phyloP scores from a whole-genome alignment of 345 rosid species.

The Brassica rapa region DNA sequence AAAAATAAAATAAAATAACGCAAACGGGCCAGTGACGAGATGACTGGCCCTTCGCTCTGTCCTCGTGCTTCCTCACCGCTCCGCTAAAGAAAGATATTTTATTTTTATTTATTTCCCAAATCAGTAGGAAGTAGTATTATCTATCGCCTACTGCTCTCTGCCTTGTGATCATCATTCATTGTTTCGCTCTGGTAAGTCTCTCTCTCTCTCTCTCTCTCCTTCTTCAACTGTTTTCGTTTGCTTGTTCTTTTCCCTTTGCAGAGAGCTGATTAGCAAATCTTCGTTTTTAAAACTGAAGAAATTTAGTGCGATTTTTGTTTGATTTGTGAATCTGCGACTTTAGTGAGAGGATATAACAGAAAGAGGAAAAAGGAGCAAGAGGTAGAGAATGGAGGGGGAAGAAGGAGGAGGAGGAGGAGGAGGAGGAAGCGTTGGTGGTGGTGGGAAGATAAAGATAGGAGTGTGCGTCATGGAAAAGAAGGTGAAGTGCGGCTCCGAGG shows the following conservation, averaged over 20 bases:
- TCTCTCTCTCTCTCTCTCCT: background rate
- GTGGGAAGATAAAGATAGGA: conserved; percentile 58
- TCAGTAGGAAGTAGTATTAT: conserved; percentile 9
- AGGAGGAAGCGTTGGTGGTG: conserved; percentile 17
- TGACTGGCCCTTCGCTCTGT: conserved; percentile 10
- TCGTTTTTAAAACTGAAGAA: background rate
- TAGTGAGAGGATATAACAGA: background rate
- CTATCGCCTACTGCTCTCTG: conserved; percentile 12
- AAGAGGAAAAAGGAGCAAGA: background rate
- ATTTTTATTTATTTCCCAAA: background rate
- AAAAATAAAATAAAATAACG: background rate
- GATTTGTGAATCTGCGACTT: conserved; percentile 28
- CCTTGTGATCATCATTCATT: conserved; percentile 30
- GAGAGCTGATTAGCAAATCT: background rate
- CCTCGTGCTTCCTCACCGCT: conserved; percentile 44
- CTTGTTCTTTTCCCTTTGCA: background rate
- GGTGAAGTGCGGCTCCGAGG: conserved; percentile 66
- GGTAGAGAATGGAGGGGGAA: conserved; percentile 34
- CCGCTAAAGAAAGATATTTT: conserved; percentile 6
- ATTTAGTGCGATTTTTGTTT: conserved; percentile 13
- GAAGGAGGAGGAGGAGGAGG: conserved; percentile 18
- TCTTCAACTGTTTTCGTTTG: background rate
- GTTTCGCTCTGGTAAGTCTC: conserved; percentile 26
- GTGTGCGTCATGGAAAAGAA: conserved; percentile 83
- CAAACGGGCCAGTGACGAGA: conserved; percentile 32